Percentiles rank a stretch among this genome's conserved stretches.
Conservation (phyloP, 2,329 filamentous ascomycete genomes). For the Stagonosporopsis chrysanthemi region DNA sequence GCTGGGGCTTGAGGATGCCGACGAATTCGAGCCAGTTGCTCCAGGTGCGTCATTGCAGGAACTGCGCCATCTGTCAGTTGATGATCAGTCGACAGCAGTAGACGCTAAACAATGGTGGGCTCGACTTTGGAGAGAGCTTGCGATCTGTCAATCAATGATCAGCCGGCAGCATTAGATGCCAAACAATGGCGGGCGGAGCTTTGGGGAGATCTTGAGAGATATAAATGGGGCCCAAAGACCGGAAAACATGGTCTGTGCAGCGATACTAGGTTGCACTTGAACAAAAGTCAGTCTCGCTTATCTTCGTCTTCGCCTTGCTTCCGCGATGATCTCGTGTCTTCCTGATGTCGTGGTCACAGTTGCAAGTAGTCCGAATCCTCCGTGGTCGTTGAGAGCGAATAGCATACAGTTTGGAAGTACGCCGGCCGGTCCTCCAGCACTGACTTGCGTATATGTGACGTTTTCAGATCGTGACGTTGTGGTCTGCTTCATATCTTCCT, state of each 20-base stretch:
- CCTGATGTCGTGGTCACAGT: too few relatives aligned
- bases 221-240: too few relatives aligned
- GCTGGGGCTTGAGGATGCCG: background rate
- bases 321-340: too few relatives aligned
- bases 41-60: conserved; percentile 12
- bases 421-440: too few relatives aligned
- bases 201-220: too few relatives aligned
- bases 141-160: too few relatives aligned
- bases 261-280: background rate
- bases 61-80: conserved; percentile 24
- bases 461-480: background rate
- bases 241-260: background rate
- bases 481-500: background rate
- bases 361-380: too few relatives aligned
- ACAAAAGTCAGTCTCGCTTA: background rate
- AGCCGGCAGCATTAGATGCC: too few relatives aligned
- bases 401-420: too few relatives aligned
- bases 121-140: background rate
- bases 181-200: too few relatives aligned
- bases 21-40: conserved; percentile 16
- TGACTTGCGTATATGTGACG: too few relatives aligned
- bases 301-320: background rate
- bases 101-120: background rate
- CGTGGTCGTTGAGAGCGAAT: too few relatives aligned
- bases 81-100: background rate